Conservation (phyloP, 305 asterid species). For the Solanum hybrid region DNA sequence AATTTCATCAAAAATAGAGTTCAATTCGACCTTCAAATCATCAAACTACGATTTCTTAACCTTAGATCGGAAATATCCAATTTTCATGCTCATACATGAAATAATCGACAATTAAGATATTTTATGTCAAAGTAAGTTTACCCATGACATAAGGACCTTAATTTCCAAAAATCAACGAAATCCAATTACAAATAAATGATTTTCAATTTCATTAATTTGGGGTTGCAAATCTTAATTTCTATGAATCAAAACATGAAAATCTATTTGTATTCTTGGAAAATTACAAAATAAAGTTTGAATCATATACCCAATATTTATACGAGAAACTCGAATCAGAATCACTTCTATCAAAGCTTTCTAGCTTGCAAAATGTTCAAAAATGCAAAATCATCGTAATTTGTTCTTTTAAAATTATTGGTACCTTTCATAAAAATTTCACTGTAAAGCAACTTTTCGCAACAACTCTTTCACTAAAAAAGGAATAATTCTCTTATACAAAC, state of each 20-base stretch:
- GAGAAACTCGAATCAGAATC: neutral
- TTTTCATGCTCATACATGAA: neutral
- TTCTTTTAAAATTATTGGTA: neutral
- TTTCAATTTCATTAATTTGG: neutral
- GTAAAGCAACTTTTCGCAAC: neutral
- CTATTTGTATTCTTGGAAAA: neutral
- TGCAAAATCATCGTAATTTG: neutral
- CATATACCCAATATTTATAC: neutral
- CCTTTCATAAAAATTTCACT: neutral
- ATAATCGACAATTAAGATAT: neutral
- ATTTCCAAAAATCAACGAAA: neutral
- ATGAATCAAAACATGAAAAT: neutral
- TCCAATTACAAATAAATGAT: neutral
- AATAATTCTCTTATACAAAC: neutral
- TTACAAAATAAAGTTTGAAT: neutral
- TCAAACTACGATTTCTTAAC: neutral
- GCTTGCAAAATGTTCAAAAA: neutral
- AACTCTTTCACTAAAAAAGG: neutral
- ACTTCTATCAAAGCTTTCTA: neutral
- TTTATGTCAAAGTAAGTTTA: neutral
- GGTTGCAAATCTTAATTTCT: neutral
- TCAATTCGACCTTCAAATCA: neutral
- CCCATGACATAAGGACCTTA: neutral
- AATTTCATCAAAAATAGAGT: neutral
- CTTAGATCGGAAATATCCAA: neutral